Conservation (phyloP, 116 monocot species). For the Iris pallida region DNA sequence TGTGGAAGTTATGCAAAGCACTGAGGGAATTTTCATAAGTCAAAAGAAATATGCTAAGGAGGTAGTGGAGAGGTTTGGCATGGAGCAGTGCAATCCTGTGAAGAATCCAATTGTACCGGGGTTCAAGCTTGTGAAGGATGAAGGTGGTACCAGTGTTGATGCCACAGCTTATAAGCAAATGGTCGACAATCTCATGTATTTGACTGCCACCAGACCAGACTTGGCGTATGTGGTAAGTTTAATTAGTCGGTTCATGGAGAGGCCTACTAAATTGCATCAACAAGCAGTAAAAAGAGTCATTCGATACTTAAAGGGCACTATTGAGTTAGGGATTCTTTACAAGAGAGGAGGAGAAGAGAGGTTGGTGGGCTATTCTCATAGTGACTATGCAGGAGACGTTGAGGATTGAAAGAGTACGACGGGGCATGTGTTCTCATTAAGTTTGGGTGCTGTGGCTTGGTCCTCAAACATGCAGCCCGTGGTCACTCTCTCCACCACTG, state of each 20-base stretch:
- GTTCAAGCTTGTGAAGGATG: not conserved
- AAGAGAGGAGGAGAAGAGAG: constrained; percentile 1
- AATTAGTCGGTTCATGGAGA: not conserved
- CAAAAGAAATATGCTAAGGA: constrained; percentile 10
- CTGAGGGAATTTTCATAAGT: constrained; percentile 7
- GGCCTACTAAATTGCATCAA: not conserved
- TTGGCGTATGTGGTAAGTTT: constrained; percentile 3
- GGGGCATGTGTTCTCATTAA: not conserved
- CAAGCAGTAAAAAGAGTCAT: constrained; percentile 1
- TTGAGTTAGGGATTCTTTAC: not conserved
- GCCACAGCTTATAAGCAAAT: not conserved
- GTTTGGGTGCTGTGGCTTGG: constrained; percentile 4
- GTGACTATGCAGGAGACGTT: constrained; percentile 10
- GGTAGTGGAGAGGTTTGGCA: not conserved
- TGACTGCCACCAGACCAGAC: constrained; percentile 3
- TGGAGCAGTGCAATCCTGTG: not conserved
- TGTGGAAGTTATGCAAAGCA: constrained; percentile 7
- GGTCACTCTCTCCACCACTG: not conserved
- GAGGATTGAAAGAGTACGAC: constrained; percentile 8
- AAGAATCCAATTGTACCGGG: constrained; percentile 3
- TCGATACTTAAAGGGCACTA: constrained; percentile 1
- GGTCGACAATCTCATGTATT: constrained; percentile 12
- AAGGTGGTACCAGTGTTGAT: constrained; percentile 3
- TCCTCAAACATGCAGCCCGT: constrained; percentile 3
- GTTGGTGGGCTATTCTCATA: constrained; percentile 1